Conservation (phyloP, 2,329 filamentous ascomycete species). For the Penicillium sp. region DNA sequence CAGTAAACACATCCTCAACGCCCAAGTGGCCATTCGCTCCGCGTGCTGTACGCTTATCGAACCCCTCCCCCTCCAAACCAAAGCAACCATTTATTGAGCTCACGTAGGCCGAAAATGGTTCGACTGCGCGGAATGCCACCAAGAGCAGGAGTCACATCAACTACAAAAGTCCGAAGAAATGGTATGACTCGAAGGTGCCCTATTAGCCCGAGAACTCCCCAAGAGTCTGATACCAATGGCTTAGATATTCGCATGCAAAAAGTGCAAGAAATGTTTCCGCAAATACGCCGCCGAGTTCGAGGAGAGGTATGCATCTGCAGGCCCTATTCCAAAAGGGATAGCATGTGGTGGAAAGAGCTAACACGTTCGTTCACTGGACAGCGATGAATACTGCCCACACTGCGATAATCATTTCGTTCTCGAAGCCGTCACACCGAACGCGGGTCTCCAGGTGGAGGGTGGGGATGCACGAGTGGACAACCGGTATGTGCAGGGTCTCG, state of each 20-base stretch:
- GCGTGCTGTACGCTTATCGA: constrained; percentile 68
- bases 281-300: constrained; percentile 91
- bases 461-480: constrained; percentile 81
- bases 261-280: constrained; percentile 96
- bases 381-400: constrained; percentile 97
- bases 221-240: constrained; percentile 19
- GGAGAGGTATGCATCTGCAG: constrained; percentile 52
- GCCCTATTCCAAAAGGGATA: neutral
- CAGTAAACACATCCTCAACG: constrained; percentile 98
- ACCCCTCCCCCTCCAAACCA: neutral
- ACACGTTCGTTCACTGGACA: constrained; percentile 20
- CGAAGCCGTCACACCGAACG: constrained; percentile 77
- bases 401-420: constrained; percentile 98
- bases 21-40: constrained; percentile 90
- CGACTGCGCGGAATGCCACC: constrained; percentile 93
- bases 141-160: constrained; percentile 69
- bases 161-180: constrained; percentile 78
- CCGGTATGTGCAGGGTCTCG: constrained; percentile 42
- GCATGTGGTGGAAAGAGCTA: constrained; percentile 2
- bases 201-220: too few species aligned
- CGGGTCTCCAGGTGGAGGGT: constrained; percentile 78
- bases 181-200: constrained; percentile 38
- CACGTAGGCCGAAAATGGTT: constrained; percentile 85
- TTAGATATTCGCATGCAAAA: constrained; percentile 83
- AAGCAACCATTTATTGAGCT: constrained; percentile 5